Evolutionary conservation across 1,139 yeast species (phyloP), one percentile per base, ranked within the genome.

Genomic region (Dujonia santamariae): DNA sequence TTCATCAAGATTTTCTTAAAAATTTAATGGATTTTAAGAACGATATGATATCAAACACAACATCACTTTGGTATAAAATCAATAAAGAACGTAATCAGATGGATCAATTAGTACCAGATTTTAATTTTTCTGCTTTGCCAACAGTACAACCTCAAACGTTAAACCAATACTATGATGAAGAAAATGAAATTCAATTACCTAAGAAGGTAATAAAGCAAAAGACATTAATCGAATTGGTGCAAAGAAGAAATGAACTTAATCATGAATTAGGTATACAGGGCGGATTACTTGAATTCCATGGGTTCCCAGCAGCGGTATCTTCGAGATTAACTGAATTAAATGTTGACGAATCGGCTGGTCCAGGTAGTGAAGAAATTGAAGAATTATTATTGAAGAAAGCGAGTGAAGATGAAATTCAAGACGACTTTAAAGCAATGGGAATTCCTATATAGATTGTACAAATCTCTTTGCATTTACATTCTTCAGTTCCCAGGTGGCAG

Each of bases 51-150:
- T 71, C 77, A 38, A 72, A 78, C 14, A 85, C 96, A 4, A 90
- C 97, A 1, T 78, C 85, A 32, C 73, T 79, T 45, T 92, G 98
- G 97, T 92, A 92, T 61, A 83, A 85, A 46, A 85, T 90, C 50
- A 90, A 90, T 58, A 79, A 83, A 49, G 98, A 92, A 56, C 72
- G 97, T 46, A 75, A 95, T 44, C 80, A 80, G 36, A 72, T 88
- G 78, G 97, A 90, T 55, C 77, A 80, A 45, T 56, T 82, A 31
- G 88, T 64, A 6, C 68, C 73, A 0, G 74, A 69, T 41, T 67
- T 50, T 45, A 56, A 54, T 32, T 67, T 51, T 44, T 35, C 60
- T 5, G 73, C 74, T 3, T 44, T 62, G 15, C 72, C 69, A 3
- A 51, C 42, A 37, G 50, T 56, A 6, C 13, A 13, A 3, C 26